Conservation (phyloP, 179 eudicot genomes). For the Carnegiea gigantea region DNA sequence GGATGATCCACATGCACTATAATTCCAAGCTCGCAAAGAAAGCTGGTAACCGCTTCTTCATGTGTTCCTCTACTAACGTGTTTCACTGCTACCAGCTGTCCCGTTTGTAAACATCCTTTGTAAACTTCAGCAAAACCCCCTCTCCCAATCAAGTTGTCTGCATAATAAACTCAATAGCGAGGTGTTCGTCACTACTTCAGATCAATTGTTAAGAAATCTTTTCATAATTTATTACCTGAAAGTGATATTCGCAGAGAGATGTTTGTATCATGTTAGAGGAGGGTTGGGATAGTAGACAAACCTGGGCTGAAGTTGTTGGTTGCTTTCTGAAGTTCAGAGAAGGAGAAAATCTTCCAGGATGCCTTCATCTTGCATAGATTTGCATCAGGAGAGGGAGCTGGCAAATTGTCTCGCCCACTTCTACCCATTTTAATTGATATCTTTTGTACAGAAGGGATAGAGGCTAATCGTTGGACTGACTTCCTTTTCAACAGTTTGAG, state of each 20-base stretch:
- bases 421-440: slow-evolving; percentile 37
- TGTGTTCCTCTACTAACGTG: slow-evolving; percentile 51
- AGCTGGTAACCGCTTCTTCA: slow-evolving; percentile 55
- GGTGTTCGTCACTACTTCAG: background rate
- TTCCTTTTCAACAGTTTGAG: slow-evolving; percentile 51
- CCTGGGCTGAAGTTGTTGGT: slow-evolving; percentile 71
- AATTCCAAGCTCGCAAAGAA: slow-evolving; percentile 79
- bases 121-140: slow-evolving; percentile 91
- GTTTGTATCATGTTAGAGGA: background rate
- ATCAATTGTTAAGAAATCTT: background rate
- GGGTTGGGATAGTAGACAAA: background rate
- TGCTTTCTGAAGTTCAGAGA: slow-evolving; percentile 67
- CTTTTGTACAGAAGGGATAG: slow-evolving; percentile 50
- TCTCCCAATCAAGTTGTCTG: slow-evolving; percentile 73
- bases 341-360: slow-evolving; percentile 65
- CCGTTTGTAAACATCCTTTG: slow-evolving; percentile 63
- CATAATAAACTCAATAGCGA: background rate
- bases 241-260: background rate
- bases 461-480: slow-evolving; percentile 42
- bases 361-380: slow-evolving; percentile 36
- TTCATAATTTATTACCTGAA: background rate
- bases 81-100: slow-evolving; percentile 73
- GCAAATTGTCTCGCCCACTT: slow-evolving; percentile 27
- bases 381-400: slow-evolving; percentile 23
- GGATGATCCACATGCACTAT: slow-evolving; percentile 87